phyloP scores from a whole-genome alignment of 2,329 filamentous ascomycete genomes.

The Aspergillus flavus region DNA sequence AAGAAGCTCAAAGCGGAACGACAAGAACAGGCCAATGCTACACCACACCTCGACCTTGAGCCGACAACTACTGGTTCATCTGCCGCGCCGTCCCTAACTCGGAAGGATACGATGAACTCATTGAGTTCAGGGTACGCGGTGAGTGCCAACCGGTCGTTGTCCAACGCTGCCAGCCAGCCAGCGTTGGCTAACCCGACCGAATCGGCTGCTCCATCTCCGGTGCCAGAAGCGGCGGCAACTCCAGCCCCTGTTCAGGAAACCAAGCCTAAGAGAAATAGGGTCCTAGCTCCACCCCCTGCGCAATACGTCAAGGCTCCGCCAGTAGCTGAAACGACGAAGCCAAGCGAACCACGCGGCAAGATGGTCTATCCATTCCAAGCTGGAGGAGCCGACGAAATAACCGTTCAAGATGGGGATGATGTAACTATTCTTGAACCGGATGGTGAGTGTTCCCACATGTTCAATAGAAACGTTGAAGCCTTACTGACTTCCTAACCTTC shows the following conservation, averaged over 20 bases:
- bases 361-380: slow-evolving; percentile 90
- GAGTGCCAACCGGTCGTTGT: slow-evolving; percentile 74
- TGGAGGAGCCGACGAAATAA: slow-evolving; percentile 77
- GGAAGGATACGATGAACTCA: slow-evolving; percentile 88
- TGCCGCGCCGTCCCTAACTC: slow-evolving; percentile 69
- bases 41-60: slow-evolving; percentile 41
- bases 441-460: slow-evolving; percentile 60
- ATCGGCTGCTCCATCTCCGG: slow-evolving; percentile 41
- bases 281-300: slow-evolving; percentile 84
- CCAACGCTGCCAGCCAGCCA: slow-evolving; percentile 57
- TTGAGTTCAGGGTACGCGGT: slow-evolving; percentile 85
- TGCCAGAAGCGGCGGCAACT: slow-evolving; percentile 13
- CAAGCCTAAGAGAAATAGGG: slow-evolving; percentile 62
- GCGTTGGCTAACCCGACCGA: slow-evolving; percentile 52
- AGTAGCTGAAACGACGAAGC: slow-evolving; percentile 44
- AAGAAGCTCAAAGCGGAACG: slow-evolving; percentile 89
- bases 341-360: slow-evolving; percentile 69
- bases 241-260: slow-evolving; percentile 23
- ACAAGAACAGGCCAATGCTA: slow-evolving; percentile 73
- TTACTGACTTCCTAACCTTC: slow-evolving; percentile 12
- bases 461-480: background rate
- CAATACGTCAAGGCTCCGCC: slow-evolving; percentile 74
- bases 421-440: slow-evolving; percentile 81
- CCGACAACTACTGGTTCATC: slow-evolving; percentile 42
- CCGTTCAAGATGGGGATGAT: slow-evolving; percentile 76